phyloP scores from a whole-genome alignment of 371 early-diverging fungal genomes.

The Lichtheimia hyalospora region DNA sequence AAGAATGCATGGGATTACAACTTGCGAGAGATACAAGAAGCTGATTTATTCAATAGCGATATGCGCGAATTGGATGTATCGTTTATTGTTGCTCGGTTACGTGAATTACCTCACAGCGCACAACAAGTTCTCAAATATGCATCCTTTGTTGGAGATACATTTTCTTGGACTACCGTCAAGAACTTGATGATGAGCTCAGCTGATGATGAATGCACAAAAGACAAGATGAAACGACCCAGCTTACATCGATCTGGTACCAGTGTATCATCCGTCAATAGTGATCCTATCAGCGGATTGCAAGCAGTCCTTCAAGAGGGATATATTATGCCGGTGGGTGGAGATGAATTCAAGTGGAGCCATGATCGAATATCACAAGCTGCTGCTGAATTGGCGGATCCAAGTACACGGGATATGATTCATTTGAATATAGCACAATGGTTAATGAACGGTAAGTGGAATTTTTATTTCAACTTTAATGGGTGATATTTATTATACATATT shows the following conservation, averaged over 20 bases:
- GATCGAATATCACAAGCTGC: constrained; percentile 53
- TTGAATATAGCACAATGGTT: constrained; percentile 35
- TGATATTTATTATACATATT: not conserved
- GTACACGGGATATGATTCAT: constrained; percentile 34
- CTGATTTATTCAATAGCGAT: constrained; percentile 11
- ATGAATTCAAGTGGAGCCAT: constrained; percentile 49
- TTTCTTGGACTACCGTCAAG: constrained; percentile 43
- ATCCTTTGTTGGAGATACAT: constrained; percentile 45
- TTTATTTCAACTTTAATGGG: not conserved
- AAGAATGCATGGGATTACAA: constrained; percentile 48
- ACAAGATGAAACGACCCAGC: not conserved
- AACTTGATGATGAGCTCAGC: constrained; percentile 35
- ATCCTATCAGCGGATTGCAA: constrained; percentile 47
- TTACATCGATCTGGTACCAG: not conserved
- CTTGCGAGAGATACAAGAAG: constrained; percentile 27
- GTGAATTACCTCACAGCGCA: constrained; percentile 34
- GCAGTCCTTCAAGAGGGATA: constrained; percentile 48
- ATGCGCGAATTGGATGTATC: constrained; percentile 32
- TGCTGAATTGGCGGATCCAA: constrained; percentile 38
- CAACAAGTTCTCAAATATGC: constrained; percentile 43
- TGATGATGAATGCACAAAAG: constrained; percentile 14
- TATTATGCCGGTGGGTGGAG: constrained; percentile 37
- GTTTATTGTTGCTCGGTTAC: constrained; percentile 31
- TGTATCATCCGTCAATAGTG: constrained; percentile 3
- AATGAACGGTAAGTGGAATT: constrained; percentile 15